Conservation (phyloP, 2,329 filamentous ascomycete species). For the Cladosporium sp. region DNA sequence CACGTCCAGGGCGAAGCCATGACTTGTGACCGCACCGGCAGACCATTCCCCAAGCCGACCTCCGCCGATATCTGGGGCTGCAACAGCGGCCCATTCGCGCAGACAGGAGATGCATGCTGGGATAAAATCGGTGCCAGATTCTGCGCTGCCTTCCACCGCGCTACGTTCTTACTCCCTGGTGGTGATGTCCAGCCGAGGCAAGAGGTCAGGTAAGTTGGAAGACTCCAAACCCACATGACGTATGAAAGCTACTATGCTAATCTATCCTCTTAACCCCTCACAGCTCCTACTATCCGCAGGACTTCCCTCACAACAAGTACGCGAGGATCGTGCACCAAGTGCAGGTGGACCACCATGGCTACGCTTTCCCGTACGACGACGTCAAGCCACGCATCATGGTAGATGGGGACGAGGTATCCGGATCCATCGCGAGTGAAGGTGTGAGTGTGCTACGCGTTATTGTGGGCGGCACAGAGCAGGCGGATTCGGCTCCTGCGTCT, state of each 20-base stretch:
- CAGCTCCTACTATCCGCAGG: conserved; percentile 46
- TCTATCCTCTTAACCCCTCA: background rate
- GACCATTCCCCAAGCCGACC: conserved; percentile 57
- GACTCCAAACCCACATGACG: background rate
- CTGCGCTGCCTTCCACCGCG: conserved; percentile 73
- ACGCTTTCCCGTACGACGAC: conserved; percentile 70
- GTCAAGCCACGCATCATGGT: conserved; percentile 51
- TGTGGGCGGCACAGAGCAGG: background rate
- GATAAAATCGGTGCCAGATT: conserved; percentile 69
- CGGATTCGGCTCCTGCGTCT: background rate
- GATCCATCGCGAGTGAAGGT: conserved; percentile 55
- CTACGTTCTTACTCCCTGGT: conserved; percentile 59
- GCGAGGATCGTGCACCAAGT: conserved; percentile 60
- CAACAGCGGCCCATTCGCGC: conserved; percentile 56
- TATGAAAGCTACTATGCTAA: background rate
- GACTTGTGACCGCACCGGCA: conserved; percentile 41
- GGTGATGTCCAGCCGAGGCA: conserved; percentile 51
- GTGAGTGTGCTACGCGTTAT: conserved; percentile 44
- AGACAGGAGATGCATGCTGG: conserved; percentile 42
- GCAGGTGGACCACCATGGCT: conserved; percentile 61
- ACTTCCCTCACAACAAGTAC: conserved; percentile 52
- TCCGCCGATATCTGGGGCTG: conserved; percentile 67
- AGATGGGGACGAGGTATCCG: background rate
- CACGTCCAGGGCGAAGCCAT: conserved; percentile 43
- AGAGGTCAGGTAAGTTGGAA: conserved; percentile 18